Conservation (phyloP, 331 rosid species). For the Malus hybrid region DNA sequence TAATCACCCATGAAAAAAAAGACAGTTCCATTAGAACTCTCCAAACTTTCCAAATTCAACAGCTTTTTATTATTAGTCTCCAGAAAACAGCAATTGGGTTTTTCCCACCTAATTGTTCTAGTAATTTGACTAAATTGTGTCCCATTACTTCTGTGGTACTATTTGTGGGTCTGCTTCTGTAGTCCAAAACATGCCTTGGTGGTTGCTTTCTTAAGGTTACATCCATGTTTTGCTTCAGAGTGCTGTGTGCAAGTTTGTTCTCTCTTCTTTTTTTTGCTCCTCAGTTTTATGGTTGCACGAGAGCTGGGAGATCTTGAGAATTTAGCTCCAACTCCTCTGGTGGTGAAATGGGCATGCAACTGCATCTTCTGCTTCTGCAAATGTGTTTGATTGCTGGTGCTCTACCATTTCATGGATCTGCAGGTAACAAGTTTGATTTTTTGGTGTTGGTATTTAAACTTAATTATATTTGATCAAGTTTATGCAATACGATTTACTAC, state of each 20-base stretch:
- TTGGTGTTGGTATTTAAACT: not conserved
- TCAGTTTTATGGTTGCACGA: constrained; percentile 17
- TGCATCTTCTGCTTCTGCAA: constrained; percentile 39
- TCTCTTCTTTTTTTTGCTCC: constrained; percentile 9
- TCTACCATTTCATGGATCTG: constrained; percentile 39
- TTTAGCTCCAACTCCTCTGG: constrained; percentile 25
- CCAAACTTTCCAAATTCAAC: constrained; percentile 23
- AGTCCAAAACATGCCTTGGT: constrained; percentile 6
- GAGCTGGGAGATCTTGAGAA: constrained; percentile 27
- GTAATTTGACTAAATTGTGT: constrained; percentile 5
- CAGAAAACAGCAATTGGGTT: constrained; percentile 13
- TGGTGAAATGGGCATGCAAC: constrained; percentile 40
- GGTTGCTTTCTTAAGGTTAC: constrained; percentile 28
- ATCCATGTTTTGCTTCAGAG: constrained; percentile 27
- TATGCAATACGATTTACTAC: constrained; percentile 4
- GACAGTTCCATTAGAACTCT: constrained; percentile 21
- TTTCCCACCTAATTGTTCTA: constrained; percentile 22
- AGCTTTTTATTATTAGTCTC: constrained; percentile 28
- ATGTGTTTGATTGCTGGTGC: constrained; percentile 35
- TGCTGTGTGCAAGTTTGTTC: constrained; percentile 17
- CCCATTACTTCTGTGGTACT: constrained; percentile 10
- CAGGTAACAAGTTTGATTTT: constrained; percentile 52
- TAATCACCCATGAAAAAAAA: constrained; percentile 20
- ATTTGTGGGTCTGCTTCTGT: constrained; percentile 42
- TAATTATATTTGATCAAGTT: constrained; percentile 11